Evolutionary conservation across 495 filamentous ascomycete species (phyloP), one percentile per base, ranked within the genome.

Genomic region (Pseudotulostoma volvatum): DNA sequence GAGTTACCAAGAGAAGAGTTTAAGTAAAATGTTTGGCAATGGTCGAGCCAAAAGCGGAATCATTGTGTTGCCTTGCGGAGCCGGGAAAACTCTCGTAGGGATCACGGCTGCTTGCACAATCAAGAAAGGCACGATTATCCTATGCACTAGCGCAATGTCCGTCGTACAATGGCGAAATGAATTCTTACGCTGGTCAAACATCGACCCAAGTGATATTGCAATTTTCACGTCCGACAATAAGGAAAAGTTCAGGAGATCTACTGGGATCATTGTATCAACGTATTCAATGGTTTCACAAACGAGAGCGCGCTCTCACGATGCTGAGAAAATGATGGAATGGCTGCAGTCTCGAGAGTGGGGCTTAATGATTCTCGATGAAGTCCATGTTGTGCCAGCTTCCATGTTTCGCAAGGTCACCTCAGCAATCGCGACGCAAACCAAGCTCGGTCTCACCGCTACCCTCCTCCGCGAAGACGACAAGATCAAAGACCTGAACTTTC

Each of bases 21-120:
- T 99, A 19, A 86, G 81, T 60, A 96, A 99, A 56, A 96, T 99
- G 92, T 99, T 99, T 50, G 86, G 90, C 49, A 99, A 99, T 52
- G 87, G 86, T 39, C 74, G 90, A 53, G 86, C 90, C 15, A 90
- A 93, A 59, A 92, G 84, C 60, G 90, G 92, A 46, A 93, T 99
- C 46, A 96, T 99, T 42, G 90, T 99, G 33, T 56, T 99, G 45
- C 90, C 90, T 36, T 99, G 92, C 58, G 90, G 90, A 31, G 92
- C 90, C 9, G 90, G 90, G 21, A 99, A 99, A 62, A 99, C 90
- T 1, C 59, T 99, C 39, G 90, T 99, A 8, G 90, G 90, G 20
- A 94, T 96, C 43, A 95, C 90, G 2, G 90, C 90, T 13, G 90
- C 84, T 15, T 96, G 88, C 55, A 96, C 92, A 0, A 87, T 96